Evolutionary conservation across 73 alveolate species (phyloP), one percentile per base, ranked within the genome.

Genomic region (Blepharisma japonicum): DNA sequence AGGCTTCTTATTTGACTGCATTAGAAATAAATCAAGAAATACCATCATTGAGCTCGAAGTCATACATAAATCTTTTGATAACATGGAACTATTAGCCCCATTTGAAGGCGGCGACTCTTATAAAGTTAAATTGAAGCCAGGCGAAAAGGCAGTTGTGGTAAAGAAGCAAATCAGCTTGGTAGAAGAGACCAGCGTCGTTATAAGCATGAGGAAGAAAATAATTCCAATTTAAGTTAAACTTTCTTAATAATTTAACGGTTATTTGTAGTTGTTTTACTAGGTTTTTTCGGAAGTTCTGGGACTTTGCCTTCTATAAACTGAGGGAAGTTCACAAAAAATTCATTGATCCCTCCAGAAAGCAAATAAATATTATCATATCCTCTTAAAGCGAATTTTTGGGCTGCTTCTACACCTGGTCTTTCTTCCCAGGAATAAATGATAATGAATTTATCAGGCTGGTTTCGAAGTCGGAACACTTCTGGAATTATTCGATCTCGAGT

Each of bases 281-380:
- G 18, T 53, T 53, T 53, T 51, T 87, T 11, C 3, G 42, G 42
- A 32, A 32, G 42, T 32, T 32, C 42, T 32, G 42, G 42, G 42
- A 32, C 3, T 32, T 32, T 3, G 42, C 98, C 96, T 47, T 87
- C 92, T 20, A 86, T 55, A 14, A 46, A 55, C 6, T 88, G 92
- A 9, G 95, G 96, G 71, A 51, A 90, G 32, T 80, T 76, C 25
- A 68, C 76, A 27, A 77, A 55, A 81, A 92, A 92, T 5, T 86
- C 83, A 45, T 87, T 94, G 55, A 84, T 71, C 6, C 99, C 99
- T 71, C 99, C 98, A 68, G 84, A 77, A 6, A 92, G 71, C 14
- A 92, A 78, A 55, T 61, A 92, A 6, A 92, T 86, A 77, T 94
- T 94, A 48, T 94, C 97, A 83, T 66, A 94, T 3, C 98, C 99